Conservation (phyloP, 2,329 filamentous ascomycete genomes). For the Xylaria sp. region DNA sequence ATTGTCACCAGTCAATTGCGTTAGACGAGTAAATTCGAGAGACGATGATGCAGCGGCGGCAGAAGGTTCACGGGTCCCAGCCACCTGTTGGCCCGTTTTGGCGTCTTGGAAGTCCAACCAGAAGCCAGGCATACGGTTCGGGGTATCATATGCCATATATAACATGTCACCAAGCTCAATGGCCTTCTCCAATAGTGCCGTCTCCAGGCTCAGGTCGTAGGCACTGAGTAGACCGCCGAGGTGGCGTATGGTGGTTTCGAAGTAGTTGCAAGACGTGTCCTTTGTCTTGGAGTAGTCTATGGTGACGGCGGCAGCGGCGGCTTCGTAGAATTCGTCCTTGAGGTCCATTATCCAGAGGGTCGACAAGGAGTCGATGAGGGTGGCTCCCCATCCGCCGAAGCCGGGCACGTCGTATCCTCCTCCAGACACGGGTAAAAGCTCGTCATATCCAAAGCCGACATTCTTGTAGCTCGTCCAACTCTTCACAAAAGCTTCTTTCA, state of each 20-base stretch:
- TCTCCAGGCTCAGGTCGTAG: conserved; percentile 58
- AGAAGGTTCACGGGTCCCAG: conserved; percentile 53
- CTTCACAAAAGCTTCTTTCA: conserved; percentile 57
- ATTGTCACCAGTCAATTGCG: conserved; percentile 74
- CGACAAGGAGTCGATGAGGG: conserved; percentile 69
- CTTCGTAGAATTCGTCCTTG: conserved; percentile 65
- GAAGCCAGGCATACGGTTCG: conserved; percentile 62
- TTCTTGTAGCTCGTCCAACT: conserved; percentile 63
- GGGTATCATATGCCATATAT: conserved; percentile 61
- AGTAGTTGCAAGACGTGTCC: conserved; percentile 55
- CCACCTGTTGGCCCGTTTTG: conserved; percentile 50
- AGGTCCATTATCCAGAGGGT: conserved; percentile 72
- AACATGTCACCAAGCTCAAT: conserved; percentile 61
- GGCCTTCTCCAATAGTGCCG: conserved; percentile 57
- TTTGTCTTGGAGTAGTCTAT: conserved; percentile 62
- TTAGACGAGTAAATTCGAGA: conserved; percentile 76
- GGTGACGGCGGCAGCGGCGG: conserved; percentile 60
- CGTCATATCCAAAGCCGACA: conserved; percentile 46
- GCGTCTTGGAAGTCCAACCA: conserved; percentile 65
- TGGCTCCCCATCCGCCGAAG: conserved; percentile 61
- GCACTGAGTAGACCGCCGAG: conserved; percentile 59
- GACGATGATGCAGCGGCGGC: conserved; percentile 68
- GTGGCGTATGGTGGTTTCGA: conserved; percentile 61
- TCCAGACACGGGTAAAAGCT: conserved; percentile 48
- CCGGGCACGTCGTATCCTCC: conserved; percentile 43